phyloP scores from a whole-genome alignment of 2,329 filamentous ascomycete genomes.

The Calonectria ilicicola region DNA sequence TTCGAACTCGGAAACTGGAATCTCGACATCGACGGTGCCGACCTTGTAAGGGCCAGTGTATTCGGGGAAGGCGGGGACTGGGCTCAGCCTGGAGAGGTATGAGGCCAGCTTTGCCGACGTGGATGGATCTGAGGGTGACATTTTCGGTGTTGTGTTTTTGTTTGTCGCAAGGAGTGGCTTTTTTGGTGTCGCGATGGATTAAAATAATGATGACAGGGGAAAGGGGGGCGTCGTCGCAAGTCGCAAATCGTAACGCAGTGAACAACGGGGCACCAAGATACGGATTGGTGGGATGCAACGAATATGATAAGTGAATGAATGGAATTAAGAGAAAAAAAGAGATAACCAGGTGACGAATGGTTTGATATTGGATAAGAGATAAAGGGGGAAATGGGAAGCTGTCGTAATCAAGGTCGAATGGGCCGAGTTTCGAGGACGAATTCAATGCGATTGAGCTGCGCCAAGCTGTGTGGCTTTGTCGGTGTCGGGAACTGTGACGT shows the following conservation, averaged over 20 bases:
- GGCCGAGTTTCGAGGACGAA: slow-evolving; percentile 7
- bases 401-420: not conserved
- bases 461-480: slow-evolving; percentile 7
- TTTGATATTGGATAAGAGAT: not conserved
- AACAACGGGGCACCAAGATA: not conserved
- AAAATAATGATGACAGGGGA: not conserved
- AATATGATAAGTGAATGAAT: not conserved
- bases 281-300: not conserved
- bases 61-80: slow-evolving; percentile 77
- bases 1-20: slow-evolving; percentile 72
- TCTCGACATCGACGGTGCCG: slow-evolving; percentile 81
- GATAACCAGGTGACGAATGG: not conserved
- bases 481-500: slow-evolving; percentile 34
- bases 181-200: not conserved
- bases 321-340: not conserved
- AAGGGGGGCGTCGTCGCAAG: not conserved
- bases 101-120: slow-evolving; percentile 55
- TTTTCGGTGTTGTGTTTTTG: slow-evolving; percentile 10
- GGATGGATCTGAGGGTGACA: slow-evolving; percentile 34
- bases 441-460: slow-evolving; percentile 7
- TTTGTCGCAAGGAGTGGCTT: not conserved
- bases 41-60: slow-evolving; percentile 80
- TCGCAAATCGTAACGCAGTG: not conserved
- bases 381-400: not conserved
- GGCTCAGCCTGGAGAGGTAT: slow-evolving; percentile 70